Evolutionary conservation across 495 filamentous ascomycete species (phyloP).

Genomic region (Trichocladium antarcticum): DNA sequence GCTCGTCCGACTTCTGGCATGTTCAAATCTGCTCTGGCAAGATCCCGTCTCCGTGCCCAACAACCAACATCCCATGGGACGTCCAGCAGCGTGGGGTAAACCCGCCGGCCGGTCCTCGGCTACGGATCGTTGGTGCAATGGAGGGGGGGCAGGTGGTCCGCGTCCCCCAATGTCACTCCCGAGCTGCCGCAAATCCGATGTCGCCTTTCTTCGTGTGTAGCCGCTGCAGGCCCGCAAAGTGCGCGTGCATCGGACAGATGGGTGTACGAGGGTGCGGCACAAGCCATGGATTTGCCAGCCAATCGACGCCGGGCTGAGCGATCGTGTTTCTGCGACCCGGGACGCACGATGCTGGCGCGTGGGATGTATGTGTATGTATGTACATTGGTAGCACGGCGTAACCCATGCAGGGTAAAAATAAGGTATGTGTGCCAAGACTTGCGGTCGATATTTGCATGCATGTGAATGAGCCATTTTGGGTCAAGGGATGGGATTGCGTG

Average conservation of each 20-base stretch:
- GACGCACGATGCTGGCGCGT: neutral
- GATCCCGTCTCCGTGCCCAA: neutral
- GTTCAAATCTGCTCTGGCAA: too few species aligned
- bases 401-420: neutral
- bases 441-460: constrained; percentile 1
- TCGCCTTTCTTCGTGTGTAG: neutral
- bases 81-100: neutral
- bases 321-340: too few species aligned
- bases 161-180: neutral
- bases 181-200: neutral
- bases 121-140: neutral
- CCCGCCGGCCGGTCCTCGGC: neutral
- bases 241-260: constrained; percentile 2
- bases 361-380: neutral
- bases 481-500: neutral
- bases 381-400: too few species aligned
- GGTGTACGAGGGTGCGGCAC: neutral
- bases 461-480: constrained; percentile 10
- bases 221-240: neutral
- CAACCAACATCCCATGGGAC: neutral
- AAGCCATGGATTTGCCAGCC: neutral
- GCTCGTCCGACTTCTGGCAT: too few species aligned
- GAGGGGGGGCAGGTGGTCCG: neutral
- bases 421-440: neutral
- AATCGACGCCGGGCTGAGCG: neutral